phyloP scores from a whole-genome alignment of 1,284 basidiomycete species.

The Austropuccinia psidii region DNA sequence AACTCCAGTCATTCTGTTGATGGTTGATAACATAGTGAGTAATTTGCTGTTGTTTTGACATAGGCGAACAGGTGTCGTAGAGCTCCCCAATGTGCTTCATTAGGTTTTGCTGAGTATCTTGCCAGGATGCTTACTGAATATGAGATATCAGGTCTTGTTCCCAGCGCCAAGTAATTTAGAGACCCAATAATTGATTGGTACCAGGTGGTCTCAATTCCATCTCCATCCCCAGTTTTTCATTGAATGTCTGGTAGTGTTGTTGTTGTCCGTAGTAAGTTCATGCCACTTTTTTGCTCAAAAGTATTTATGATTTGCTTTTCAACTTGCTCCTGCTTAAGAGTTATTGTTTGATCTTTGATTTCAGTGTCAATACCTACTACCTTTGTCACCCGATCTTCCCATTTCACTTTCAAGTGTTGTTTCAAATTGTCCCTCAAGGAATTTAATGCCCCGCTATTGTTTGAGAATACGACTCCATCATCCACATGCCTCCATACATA shows the following conservation, averaged over 20 bases:
- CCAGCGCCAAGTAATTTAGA: background rate
- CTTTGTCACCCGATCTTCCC: background rate
- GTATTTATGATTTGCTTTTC: no score
- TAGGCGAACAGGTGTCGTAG: background rate
- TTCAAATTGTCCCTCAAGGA: background rate
- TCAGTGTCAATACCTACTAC: background rate
- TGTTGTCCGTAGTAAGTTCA: no score
- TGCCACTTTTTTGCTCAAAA: no score
- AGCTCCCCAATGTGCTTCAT: background rate
- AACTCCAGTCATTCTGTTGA: no score
- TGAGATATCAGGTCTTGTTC: background rate
- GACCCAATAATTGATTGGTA: background rate
- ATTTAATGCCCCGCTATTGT: background rate
- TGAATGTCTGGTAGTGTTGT: no score
- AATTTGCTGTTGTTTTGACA: no score
- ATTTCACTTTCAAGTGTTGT: background rate
- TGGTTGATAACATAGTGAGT: no score
- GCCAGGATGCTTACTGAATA: conserved; percentile 14
- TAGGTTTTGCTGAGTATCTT: background rate
- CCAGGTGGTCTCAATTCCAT: background rate
- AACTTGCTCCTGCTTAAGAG: no score
- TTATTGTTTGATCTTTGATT: no score
- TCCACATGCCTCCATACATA: background rate
- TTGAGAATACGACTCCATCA: background rate
- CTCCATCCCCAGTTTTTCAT: background rate